Evolutionary conservation across 192 early-diverging fungal genomes (phyloP), one percentile per base, ranked within the genome.

Genomic region (Phlyctochytrium bullatum): DNA sequence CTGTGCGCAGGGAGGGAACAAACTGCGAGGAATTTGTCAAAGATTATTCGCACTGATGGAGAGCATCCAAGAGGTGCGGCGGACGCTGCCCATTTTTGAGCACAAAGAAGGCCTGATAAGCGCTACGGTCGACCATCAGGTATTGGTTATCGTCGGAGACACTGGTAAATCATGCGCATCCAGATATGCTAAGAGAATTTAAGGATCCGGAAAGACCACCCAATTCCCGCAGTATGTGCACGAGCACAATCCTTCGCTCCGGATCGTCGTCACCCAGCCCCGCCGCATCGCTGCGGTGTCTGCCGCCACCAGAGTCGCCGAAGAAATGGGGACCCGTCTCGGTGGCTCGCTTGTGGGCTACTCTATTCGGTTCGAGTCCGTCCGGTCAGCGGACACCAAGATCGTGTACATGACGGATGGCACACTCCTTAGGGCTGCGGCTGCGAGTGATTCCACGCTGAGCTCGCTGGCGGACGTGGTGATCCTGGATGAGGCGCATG

Each of bases 251-350:
- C 71, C 16, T 20, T 4, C 67, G 25, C 63, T 27, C 24, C 74
- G 73, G 16, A 80, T 93, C 31, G 84, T 78, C 23, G 83, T 90
- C 16, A 92, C 91, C 20, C 93, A 95, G 67, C 93, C 93, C 59
- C 88, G 93, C 17, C 86, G 93, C 28, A 92, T 95, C 60, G 91
- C 91, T 0, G 91, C 91, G 14, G 90, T 92, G 20, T 89, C 93
- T 10, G 77, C 78, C 14, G 86, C 86, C 27, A 61, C 53, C 12
- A 68, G 84, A n/a, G 86, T 88, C 2, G 73, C 78, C 17, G 67
- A 76, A 25, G 80, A 85, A 62, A 67, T 62, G 50, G 53, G 62
- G 28, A 40, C 71, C 1, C 51, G 29, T 29, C 66, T 78, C 20
- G 64, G 71, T 25, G 51, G 52, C 23, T 1, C 10, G 2, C 31